A percentile compares a stretch with the other conserved stretches of the same genome.
phyloP scores from a whole-genome alignment of 73 alveolate species.

The Paramecium sexaurelia region DNA sequence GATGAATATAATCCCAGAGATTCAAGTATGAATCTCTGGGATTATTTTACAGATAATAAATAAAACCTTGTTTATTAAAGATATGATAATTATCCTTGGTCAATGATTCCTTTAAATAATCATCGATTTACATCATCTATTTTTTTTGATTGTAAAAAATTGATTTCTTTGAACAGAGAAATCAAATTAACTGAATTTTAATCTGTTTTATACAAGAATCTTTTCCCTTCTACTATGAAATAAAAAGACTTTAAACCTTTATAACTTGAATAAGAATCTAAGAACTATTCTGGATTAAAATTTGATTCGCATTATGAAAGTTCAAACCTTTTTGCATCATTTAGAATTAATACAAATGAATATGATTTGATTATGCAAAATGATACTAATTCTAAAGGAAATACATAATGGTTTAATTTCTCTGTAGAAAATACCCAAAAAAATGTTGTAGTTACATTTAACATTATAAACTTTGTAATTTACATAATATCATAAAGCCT shows the following conservation, averaged over 20 bases:
- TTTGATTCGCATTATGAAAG: constrained; percentile 68
- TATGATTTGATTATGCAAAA: constrained; percentile 68
- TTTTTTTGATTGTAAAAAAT: background rate
- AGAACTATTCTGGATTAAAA: background rate
- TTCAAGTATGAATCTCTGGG: background rate
- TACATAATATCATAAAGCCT: constrained; percentile 6
- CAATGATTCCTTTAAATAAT: background rate
- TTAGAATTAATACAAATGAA: constrained; percentile 50
- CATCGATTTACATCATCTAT: background rate
- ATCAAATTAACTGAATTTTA: background rate
- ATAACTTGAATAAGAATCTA: background rate
- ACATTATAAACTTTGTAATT: constrained; percentile 68
- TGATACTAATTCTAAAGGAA: constrained; percentile 74
- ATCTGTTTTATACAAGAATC: background rate
- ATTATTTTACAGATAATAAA: background rate
- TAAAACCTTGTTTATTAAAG: background rate
- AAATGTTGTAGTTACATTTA: constrained; percentile 61
- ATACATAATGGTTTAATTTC: constrained; percentile 74
- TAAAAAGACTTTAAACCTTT: background rate
- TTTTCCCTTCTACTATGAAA: background rate
- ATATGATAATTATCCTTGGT: background rate
- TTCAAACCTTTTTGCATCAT: constrained; percentile 57
- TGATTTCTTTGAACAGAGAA: background rate
- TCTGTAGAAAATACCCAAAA: constrained; percentile 17
- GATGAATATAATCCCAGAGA: background rate